phyloP scores from a whole-genome alignment of 768 basidiomycete genomes.

The Neoboletus brunneissimus region DNA sequence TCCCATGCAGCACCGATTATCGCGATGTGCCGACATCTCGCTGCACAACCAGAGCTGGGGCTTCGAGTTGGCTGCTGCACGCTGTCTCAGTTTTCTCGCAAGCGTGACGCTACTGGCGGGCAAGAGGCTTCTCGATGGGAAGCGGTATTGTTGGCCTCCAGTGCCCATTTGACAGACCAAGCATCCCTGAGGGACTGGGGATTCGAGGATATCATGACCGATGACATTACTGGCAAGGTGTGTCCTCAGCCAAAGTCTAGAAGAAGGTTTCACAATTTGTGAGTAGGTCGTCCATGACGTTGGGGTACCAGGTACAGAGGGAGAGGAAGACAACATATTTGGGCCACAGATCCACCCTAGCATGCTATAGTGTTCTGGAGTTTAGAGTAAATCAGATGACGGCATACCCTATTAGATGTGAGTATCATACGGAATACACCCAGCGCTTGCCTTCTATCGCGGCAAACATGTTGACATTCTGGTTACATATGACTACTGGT shows the following conservation, averaged over 20 bases:
- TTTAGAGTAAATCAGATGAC: neutral
- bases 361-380: conserved; percentile 13
- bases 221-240: conserved; percentile 54
- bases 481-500: neutral
- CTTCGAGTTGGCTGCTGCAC: conserved; percentile 77
- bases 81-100: conserved; percentile 52
- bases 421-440: neutral
- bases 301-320: conserved; percentile 67
- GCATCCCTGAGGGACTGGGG: conserved; percentile 75
- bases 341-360: conserved; percentile 44
- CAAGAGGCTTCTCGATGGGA: conserved; percentile 46
- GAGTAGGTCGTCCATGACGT: conserved; percentile 65
- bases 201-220: conserved; percentile 65
- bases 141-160: conserved; percentile 48
- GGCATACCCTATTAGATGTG: neutral
- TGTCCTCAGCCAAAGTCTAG: conserved; percentile 12
- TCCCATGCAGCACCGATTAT: conserved; percentile 77
- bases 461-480: neutral
- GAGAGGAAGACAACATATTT: conserved; percentile 52
- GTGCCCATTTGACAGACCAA: conserved; percentile 50
- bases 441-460: neutral
- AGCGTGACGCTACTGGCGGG: conserved; percentile 22
- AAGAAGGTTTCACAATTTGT: neutral
- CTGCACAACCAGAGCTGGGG: conserved; percentile 49
- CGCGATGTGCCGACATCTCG: conserved; percentile 57